Percentiles rank a stretch among this genome's conserved stretches.
These are phyloP conservation scores for Saccharomyces hybrid DNA, from an alignment of 1,139 yeast species.

Conservation along the genomic window DNA sequence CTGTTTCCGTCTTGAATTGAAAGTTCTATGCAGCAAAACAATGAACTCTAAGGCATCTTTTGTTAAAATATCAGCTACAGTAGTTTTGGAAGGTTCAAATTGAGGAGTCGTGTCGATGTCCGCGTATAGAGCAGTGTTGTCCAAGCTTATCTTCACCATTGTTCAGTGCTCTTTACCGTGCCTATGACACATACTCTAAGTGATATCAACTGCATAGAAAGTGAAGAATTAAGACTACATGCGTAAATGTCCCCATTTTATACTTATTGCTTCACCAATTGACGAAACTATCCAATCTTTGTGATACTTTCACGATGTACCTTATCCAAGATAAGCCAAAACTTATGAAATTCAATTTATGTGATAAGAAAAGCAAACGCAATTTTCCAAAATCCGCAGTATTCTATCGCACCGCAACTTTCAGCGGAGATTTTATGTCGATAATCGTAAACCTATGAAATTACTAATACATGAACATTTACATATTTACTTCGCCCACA, in stretches of 20 bases:
- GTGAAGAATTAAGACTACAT: background rate
- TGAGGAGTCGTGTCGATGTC: conserved; percentile 52
- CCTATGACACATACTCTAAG: background rate
- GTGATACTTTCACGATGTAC: background rate
- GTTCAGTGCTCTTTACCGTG: background rate
- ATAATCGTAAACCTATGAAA: background rate
- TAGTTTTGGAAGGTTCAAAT: conserved; percentile 49
- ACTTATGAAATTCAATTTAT: too few relatives aligned
- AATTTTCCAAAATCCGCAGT: background rate
- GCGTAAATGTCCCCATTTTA: background rate
- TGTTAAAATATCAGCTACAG: conserved; percentile 41
- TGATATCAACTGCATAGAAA: background rate
- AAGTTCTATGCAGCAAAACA: conserved; percentile 64
- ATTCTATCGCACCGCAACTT: background rate
- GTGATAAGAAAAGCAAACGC: background rate
- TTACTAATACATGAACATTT: background rate
- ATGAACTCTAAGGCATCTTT: conserved; percentile 62
- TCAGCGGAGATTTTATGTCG: background rate
- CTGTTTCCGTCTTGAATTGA: conserved; percentile 51
- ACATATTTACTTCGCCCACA: background rate
- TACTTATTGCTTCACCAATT: background rate
- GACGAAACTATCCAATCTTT: background rate
- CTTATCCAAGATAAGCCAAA: background rate
- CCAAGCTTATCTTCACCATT: conserved; percentile 34
- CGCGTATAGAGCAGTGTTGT: conserved; percentile 61